phyloP scores from a whole-genome alignment of 192 early-diverging fungal genomes.

The Umbelopsis sp. region DNA sequence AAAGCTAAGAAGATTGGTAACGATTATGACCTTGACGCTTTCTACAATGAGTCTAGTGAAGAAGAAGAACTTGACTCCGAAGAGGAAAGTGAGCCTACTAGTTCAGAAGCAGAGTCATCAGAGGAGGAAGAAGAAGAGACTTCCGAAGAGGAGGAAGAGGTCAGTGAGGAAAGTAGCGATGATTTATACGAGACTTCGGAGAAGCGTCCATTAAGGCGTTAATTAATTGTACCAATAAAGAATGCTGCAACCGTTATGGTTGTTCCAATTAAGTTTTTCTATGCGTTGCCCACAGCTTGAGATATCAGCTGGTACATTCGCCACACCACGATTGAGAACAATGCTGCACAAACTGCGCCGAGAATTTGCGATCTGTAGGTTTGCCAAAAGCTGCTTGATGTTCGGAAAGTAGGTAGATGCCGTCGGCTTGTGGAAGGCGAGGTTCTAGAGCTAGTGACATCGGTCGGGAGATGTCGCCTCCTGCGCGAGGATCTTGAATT shows the following conservation, averaged over 20 bases:
- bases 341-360: background rate
- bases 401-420: background rate
- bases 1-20: conserved; percentile 35
- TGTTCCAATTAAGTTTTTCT: background rate
- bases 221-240: conserved; percentile 8
- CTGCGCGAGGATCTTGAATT: background rate
- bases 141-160: conserved; percentile 41
- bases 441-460: conserved; percentile 1
- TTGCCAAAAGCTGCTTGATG: background rate
- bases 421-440: background rate
- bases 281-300: background rate
- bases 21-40: conserved; percentile 48
- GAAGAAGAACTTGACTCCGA: conserved; percentile 43
- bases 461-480: background rate
- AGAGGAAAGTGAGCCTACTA: conserved; percentile 23
- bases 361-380: background rate
- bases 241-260: background rate
- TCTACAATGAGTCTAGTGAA: conserved; percentile 50
- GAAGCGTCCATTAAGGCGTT: conserved; percentile 7
- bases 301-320: background rate
- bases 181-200: conserved; percentile 29
- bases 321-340: background rate
- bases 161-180: conserved; percentile 36
- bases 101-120: conserved; percentile 35
- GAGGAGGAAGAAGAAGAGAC: conserved; percentile 51